Percentiles rank a stretch among this genome's conserved stretches.
These are phyloP conservation scores for Rhizomucor pusillus DNA, from an alignment of 371 early-diverging fungal species.

Conservation along the genomic window DNA sequence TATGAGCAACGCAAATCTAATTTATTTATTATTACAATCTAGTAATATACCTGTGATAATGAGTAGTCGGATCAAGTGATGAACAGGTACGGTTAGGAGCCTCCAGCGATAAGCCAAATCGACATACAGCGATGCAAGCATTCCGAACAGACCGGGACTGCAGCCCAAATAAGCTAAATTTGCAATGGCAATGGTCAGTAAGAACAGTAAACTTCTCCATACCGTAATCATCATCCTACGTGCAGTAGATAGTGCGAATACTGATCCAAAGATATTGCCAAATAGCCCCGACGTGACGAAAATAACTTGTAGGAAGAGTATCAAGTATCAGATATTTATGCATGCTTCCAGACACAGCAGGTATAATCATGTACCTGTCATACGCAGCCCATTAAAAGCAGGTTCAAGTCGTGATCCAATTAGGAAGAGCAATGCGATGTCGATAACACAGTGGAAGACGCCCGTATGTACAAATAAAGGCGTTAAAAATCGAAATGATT, in stretches of 20 bases:
- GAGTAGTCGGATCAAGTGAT: conserved; percentile 55
- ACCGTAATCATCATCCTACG: conserved; percentile 26
- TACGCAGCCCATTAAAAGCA: conserved; percentile 66
- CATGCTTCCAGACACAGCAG: not conserved
- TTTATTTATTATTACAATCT: not conserved
- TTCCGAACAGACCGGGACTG: conserved; percentile 68
- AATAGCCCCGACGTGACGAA: conserved; percentile 57
- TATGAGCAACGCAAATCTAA: not conserved
- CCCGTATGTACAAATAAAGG: conserved; percentile 81
- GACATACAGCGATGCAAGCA: conserved; percentile 65
- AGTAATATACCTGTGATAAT: conserved; percentile 9
- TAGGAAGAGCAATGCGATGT: conserved; percentile 57
- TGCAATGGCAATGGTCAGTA: not conserved
- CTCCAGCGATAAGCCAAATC: conserved; percentile 73
- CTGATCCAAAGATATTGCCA: conserved; percentile 53
- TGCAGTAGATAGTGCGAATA: conserved; percentile 48
- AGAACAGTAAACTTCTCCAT: not conserved
- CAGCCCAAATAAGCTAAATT: conserved; percentile 61
- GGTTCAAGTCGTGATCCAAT: conserved; percentile 64
- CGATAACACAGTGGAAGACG: conserved; percentile 64
- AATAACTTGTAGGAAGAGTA: conserved; percentile 15
- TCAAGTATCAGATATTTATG: not conserved
- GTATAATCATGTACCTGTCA: conserved; percentile 35
- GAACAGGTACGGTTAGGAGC: conserved; percentile 51
- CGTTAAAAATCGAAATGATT: conserved; percentile 72